Conservation (phyloP, 306 rosid species). For the Acacia confusa region DNA sequence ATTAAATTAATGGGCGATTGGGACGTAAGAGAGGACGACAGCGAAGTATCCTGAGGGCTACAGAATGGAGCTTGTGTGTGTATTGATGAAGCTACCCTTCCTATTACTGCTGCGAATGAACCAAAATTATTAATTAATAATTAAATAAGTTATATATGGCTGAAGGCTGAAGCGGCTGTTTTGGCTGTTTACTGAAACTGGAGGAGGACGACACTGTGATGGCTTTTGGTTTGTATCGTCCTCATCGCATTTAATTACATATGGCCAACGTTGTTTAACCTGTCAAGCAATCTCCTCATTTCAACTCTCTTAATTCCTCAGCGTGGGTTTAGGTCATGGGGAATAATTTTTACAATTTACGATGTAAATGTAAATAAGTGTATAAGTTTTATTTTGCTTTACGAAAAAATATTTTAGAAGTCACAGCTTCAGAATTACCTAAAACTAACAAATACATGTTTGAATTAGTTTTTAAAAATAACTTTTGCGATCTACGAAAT, state of each 20-base stretch:
- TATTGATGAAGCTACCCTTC: not conserved
- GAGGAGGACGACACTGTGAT: not conserved
- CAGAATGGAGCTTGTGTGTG: not conserved
- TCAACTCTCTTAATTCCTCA: no score
- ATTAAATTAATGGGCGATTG: not conserved
- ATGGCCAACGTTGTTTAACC: constrained; percentile 26
- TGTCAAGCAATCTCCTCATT: constrained; percentile 1
- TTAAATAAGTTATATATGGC: not conserved
- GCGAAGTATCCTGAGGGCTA: constrained; percentile 17
- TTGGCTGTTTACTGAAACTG: not conserved
- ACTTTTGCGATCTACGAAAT: no score
- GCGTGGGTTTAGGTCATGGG: no score
- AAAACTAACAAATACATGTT: no score
- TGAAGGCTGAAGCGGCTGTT: not conserved
- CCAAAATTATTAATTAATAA: not conserved
- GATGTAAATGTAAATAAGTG: no score
- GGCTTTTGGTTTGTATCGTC: constrained; percentile 7
- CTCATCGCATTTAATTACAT: constrained; percentile 26
- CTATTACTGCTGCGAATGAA: not conserved
- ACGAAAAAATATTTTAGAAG: no score
- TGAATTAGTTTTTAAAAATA: no score
- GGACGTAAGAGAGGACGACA: not conserved
- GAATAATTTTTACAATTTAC: no score
- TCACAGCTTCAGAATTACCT: no score
- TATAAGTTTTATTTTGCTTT: no score